Percentiles rank a stretch among this genome's conserved stretches.
Conservation (phyloP, 495 filamentous ascomycete genomes). For the Friedmanniomyces endolithicus region DNA sequence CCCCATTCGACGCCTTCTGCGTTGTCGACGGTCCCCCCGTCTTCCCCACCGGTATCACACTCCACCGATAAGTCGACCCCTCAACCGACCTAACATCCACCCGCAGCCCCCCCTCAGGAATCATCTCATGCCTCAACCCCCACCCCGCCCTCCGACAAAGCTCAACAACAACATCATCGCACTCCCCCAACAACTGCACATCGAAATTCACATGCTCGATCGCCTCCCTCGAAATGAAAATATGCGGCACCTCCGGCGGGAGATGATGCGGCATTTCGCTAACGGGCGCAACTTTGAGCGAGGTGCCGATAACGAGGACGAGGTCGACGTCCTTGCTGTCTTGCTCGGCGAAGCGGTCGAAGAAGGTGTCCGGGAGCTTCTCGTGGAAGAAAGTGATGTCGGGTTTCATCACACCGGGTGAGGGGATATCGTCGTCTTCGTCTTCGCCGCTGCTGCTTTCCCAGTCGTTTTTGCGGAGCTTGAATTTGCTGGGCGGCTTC, state of each 20-base stretch:
- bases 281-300: slow-evolving; percentile 91
- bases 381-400: slow-evolving; percentile 99
- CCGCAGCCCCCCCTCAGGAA: slow-evolving; percentile 5
- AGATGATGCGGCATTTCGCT: slow-evolving; percentile 77
- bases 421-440: slow-evolving; percentile 47
- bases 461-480: slow-evolving; percentile 52
- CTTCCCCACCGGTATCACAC: background rate
- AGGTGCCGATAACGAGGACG: slow-evolving; percentile 94
- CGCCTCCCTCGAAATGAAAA: slow-evolving; percentile 84
- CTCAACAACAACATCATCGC: slow-evolving; percentile 82
- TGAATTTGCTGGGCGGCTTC: slow-evolving; percentile 26
- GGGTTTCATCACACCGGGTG: slow-evolving; percentile 91
- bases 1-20: background rate
- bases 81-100: slow-evolving; percentile 4
- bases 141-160: slow-evolving; percentile 76
- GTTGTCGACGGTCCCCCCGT: background rate
- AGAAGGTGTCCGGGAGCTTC: slow-evolving; percentile 70
- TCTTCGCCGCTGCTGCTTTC: slow-evolving; percentile 60
- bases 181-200: slow-evolving; percentile 85
- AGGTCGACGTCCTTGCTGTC: slow-evolving; percentile 73
- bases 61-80: slow-evolving; percentile 4
- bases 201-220: slow-evolving; percentile 88
- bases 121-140: slow-evolving; percentile 32
- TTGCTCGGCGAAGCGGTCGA: slow-evolving; percentile 61
- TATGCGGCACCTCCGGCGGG: slow-evolving; percentile 69